Evolutionary conservation across 257 asterid genomes (phyloP).

Genomic region (Henckelia pumila): DNA sequence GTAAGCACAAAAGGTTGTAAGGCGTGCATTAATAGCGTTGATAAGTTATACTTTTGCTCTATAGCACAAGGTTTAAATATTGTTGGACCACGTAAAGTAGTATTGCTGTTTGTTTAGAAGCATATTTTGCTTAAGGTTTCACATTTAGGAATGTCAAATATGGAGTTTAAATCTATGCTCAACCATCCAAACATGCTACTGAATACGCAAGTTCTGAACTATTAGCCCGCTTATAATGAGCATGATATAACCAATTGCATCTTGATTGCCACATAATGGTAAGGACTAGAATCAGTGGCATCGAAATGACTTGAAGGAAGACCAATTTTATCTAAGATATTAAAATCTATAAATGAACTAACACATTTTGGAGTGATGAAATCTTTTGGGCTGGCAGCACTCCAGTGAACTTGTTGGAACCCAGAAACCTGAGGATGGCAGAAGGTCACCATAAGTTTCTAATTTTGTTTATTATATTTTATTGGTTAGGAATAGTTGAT

Average conservation of each 20-base stretch:
- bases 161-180: not conserved
- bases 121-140: not conserved
- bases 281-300: conserved; percentile 39
- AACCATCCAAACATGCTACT: not conserved
- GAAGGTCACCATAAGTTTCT: not conserved
- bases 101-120: not conserved
- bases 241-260: not conserved
- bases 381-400: conserved; percentile 49
- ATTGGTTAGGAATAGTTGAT: not conserved
- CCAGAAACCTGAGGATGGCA: conserved; percentile 66
- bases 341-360: conserved; percentile 19
- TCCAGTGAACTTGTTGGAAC: conserved; percentile 66
- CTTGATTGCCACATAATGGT: not conserved
- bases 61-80: not conserved
- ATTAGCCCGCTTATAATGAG: not conserved
- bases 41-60: too few species aligned
- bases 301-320: conserved; percentile 40
- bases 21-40: not conserved
- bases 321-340: not conserved
- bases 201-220: not conserved
- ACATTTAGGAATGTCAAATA: not conserved
- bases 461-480: not conserved
- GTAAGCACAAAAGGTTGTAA: not conserved
- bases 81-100: not conserved
- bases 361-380: conserved; percentile 51